Base-by-base conservation (phyloP, 2,329 filamentous ascomycete species). In the Paraphoma chrysanthemicola region DNA sequence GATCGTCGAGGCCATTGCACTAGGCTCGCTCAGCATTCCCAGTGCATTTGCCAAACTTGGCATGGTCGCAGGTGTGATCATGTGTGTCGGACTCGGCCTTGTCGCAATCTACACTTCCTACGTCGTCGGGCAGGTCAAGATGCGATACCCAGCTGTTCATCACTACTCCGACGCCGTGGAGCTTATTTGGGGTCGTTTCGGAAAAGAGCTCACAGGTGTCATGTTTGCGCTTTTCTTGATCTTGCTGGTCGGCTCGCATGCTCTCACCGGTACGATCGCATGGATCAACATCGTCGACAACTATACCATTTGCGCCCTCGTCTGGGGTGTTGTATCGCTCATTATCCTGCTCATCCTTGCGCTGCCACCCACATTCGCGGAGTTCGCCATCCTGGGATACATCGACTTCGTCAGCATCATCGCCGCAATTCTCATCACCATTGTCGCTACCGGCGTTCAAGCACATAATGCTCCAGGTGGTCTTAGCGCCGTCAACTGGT, bases 111-210 rank as follows among this genome's bases (percentile, higher is more conserved):
- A 88, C 71, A 87, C 86, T 4, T 85, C 85, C 49, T 86, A 84
- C 64, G 82, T 88, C 12, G 82, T 89, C 48, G 86, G 84, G 36
- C 83, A 86, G 69, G 85, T 88, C 76, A 86, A 86, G 66, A 74
- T 83, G 66, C 76, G 72, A 53, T 82, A 86, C 68, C 88, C 88
- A 4, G 78, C 87, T 9, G 83, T 91, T 54, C 81, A 83, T 46
- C 87, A 87, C 70, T 90, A 91, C 73, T 87, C 88, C 29, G 89
- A 92, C 64, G 89, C 88, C 6, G 88, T 88, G 4, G 79, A 83
- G 45, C 80, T 91, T 54, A 79, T 92, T 58, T 82, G 83, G 66
- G 90, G 90, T 11, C 77, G 77, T 16, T 74, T 74, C 48, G 74
- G 74, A 48, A 70, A 73, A 38, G 73, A 77, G 52, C 79, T 85